These are phyloP conservation scores for Trichosporon sp. DNA, from an alignment of 1,284 basidiomycete species.

Conservation along the genomic window DNA sequence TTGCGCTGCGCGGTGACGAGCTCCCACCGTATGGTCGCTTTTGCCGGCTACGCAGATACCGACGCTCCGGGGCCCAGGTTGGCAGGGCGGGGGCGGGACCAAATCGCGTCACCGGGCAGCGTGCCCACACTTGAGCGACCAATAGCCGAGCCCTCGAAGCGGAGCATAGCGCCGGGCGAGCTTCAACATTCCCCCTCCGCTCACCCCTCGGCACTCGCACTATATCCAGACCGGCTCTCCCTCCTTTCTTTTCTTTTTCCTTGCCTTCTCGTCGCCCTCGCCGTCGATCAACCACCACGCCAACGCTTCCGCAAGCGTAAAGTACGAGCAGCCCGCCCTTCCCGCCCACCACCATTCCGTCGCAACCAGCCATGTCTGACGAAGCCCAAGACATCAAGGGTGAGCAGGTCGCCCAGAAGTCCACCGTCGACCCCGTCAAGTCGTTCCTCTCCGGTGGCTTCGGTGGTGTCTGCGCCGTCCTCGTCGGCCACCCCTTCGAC, in stretches of 20 bases:
- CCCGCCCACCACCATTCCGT: background rate
- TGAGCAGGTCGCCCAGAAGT: slow-evolving; percentile 22
- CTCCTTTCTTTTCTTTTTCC: background rate
- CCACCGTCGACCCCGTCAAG: slow-evolving; percentile 56
- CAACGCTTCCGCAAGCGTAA: background rate
- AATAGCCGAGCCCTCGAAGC: background rate
- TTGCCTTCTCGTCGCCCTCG: slow-evolving; percentile 4
- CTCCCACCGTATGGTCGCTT: background rate
- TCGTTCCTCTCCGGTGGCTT: slow-evolving; percentile 87
- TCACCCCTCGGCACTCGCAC: background rate
- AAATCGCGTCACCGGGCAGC: background rate
- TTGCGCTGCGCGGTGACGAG: too few species aligned
- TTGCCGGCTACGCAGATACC: background rate
- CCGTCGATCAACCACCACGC: background rate
- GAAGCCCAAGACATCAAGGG: slow-evolving; percentile 31
- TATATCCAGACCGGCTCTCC: background rate
- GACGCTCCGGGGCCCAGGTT: background rate
- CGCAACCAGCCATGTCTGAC: slow-evolving; percentile 32
- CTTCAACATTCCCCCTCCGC: background rate
- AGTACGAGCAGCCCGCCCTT: background rate
- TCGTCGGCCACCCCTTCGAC: slow-evolving; percentile 91
- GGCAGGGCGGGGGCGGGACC: background rate
- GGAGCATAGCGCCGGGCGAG: background rate
- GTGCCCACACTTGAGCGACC: background rate
- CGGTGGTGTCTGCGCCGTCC: slow-evolving; percentile 59